These are phyloP conservation scores for Carex parvula DNA, from an alignment of 176 grass and related monocot genomes.

Conservation along the genomic window DNA sequence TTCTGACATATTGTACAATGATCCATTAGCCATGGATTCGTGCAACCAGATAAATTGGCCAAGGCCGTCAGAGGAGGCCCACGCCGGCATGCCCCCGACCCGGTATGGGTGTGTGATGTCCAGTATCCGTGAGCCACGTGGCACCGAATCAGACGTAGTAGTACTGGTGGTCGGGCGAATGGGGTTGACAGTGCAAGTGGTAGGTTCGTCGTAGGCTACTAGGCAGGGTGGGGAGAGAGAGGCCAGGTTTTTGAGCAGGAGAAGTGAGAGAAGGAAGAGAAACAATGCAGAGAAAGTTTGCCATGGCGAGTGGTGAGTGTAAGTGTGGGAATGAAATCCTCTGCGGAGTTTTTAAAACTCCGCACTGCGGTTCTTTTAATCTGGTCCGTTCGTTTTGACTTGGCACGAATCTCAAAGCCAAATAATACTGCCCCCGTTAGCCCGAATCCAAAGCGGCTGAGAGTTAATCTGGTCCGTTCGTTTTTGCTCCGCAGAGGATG, in stretches of 20 bases:
- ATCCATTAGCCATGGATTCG: conserved; percentile 59
- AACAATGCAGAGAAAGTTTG: background rate
- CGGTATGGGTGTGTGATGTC: conserved; percentile 80
- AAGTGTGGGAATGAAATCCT: no score
- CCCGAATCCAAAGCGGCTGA: no score
- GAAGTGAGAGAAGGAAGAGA: background rate
- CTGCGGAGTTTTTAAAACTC: no score
- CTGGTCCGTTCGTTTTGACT: no score
- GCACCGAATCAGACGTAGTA: background rate
- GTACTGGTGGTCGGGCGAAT: conserved; percentile 1
- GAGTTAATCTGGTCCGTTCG: no score
- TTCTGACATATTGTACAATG: conserved; percentile 58
- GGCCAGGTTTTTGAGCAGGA: background rate
- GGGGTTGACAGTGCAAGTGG: conserved; percentile 1
- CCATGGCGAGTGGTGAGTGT: background rate
- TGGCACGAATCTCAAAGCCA: no score
- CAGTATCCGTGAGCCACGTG: conserved; percentile 45
- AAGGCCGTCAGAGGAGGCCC: conserved; percentile 26
- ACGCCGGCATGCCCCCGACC: conserved; percentile 44
- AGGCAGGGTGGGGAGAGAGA: conserved; percentile 6
- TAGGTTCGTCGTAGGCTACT: conserved; percentile 7
- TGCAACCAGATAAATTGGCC: conserved; percentile 47
- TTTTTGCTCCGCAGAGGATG: no score
- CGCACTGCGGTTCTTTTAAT: no score
- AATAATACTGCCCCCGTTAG: no score